A percentile compares a stretch with the other conserved stretches of the same genome.
These are phyloP conservation scores for Veloporphyrellus conicus DNA, from an alignment of 1,284 basidiomycete species.

Conservation along the genomic window DNA sequence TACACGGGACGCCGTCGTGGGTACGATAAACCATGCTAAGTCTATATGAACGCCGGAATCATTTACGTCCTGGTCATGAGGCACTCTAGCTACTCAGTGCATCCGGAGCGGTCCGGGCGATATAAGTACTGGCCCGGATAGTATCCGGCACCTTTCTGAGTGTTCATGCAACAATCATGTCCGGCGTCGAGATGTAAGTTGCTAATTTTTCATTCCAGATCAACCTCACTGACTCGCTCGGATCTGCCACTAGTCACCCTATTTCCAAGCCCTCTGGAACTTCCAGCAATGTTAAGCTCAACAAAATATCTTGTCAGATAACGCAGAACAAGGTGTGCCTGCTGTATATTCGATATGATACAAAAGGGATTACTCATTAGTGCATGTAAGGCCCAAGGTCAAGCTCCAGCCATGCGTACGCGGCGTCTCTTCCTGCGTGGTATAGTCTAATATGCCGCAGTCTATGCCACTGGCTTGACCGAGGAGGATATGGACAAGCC, in stretches of 20 bases:
- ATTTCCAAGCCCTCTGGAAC: slow-evolving; percentile 34
- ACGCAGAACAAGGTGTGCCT: slow-evolving; percentile 64
- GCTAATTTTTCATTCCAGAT: not conserved
- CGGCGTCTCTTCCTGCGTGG: slow-evolving; percentile 5
- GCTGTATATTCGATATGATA: not conserved
- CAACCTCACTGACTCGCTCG: too few relatives aligned
- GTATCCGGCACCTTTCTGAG: not conserved
- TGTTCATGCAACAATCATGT: slow-evolving; percentile 32
- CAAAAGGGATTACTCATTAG: not conserved
- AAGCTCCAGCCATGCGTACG: slow-evolving; percentile 79
- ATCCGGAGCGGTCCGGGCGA: slow-evolving; percentile 8
- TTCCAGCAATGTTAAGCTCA: slow-evolving; percentile 48
- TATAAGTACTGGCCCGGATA: slow-evolving; percentile 29
- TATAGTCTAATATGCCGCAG: slow-evolving; percentile 35
- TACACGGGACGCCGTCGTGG: slow-evolving; percentile 20
- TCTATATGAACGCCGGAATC: not conserved
- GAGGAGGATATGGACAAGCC: slow-evolving; percentile 79
- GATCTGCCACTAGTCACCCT: slow-evolving; percentile 37
- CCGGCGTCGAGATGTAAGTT: slow-evolving; percentile 57
- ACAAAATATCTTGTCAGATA: slow-evolving; percentile 64
- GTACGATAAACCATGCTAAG: slow-evolving; percentile 4
- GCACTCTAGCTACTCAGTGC: not conserved
- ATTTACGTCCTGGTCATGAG: slow-evolving; percentile 21
- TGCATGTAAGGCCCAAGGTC: slow-evolving; percentile 55
- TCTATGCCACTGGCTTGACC: slow-evolving; percentile 72